Evolutionary conservation across 768 basidiomycete genomes (phyloP).

Genomic region (Phlegmacium glaucopus): DNA sequence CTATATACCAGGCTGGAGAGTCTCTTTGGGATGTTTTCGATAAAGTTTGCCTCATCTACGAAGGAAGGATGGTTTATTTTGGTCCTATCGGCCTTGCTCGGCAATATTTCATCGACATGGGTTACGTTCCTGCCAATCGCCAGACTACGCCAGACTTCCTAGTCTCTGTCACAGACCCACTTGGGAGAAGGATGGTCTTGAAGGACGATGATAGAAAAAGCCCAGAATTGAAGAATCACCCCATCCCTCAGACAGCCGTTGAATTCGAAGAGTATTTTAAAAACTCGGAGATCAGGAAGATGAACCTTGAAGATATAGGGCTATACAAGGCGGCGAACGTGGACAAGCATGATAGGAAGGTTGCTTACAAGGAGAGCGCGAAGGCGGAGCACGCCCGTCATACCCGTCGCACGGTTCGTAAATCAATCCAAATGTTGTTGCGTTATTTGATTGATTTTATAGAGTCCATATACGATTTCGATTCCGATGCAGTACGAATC

Average conservation of each 20-base stretch:
- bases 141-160: constrained; percentile 68
- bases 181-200: no score
- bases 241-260: constrained; percentile 48
- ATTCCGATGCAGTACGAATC: constrained; percentile 40
- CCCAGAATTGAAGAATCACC: no score
- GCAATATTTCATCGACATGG: constrained; percentile 69
- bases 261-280: constrained; percentile 54
- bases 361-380: constrained; percentile 46
- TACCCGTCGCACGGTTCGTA: no score
- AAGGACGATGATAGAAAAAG: no score
- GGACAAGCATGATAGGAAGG: constrained; percentile 38
- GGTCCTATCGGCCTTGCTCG: constrained; percentile 63
- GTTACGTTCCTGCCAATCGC: constrained; percentile 48
- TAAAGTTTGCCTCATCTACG: constrained; percentile 78
- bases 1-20: constrained; percentile 84
- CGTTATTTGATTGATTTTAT: not conserved
- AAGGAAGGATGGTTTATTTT: constrained; percentile 71
- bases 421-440: no score
- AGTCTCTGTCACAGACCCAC: no score
- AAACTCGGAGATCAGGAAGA: constrained; percentile 33
- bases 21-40: constrained; percentile 64
- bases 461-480: constrained; percentile 42
- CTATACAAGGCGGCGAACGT: constrained; percentile 42
- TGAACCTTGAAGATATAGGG: constrained; percentile 45
- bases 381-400: no score